phyloP scores from a whole-genome alignment of 1,139 yeast genomes.

The Suhomyces maxii region DNA sequence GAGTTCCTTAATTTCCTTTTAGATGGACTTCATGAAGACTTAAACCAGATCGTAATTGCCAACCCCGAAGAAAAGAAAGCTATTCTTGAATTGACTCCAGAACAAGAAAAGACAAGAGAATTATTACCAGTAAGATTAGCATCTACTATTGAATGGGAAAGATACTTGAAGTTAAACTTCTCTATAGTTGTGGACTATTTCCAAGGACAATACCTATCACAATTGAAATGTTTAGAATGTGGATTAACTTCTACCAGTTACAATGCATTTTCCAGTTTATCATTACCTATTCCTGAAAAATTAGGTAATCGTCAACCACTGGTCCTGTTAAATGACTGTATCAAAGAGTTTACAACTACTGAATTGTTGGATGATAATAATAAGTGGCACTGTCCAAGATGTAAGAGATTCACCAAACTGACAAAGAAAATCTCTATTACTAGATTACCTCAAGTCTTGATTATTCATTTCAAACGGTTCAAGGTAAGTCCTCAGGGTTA shows the following conservation, averaged over 20 bases:
- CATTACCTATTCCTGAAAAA: constrained; percentile 67
- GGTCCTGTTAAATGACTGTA: constrained; percentile 60
- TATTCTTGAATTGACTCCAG: constrained; percentile 57
- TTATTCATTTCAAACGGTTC: constrained; percentile 81
- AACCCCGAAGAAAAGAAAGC: constrained; percentile 39
- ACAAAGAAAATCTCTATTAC: constrained; percentile 69
- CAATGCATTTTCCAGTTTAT: constrained; percentile 73
- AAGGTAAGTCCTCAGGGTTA: constrained; percentile 46
- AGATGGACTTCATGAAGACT: constrained; percentile 87
- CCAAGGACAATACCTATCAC: constrained; percentile 89
- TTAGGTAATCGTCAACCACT: constrained; percentile 17
- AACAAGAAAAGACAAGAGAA: constrained; percentile 78
- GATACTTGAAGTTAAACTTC: constrained; percentile 80
- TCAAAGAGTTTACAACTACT: constrained; percentile 63
- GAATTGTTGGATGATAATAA: constrained; percentile 79
- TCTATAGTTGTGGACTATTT: constrained; percentile 83
- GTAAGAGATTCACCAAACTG: constrained; percentile 66
- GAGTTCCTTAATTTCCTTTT: constrained; percentile 83
- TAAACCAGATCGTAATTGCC: constrained; percentile 56
- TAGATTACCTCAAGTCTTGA: constrained; percentile 68
- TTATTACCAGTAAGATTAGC: constrained; percentile 77
- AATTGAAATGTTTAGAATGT: constrained; percentile 74
- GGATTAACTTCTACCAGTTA: constrained; percentile 82
- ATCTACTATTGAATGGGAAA: constrained; percentile 92
- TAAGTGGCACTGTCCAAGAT: constrained; percentile 86